Evolutionary conservation across 768 basidiomycete species (phyloP), one percentile per base, ranked within the genome.

Genomic region (Tephrocybe rancida): DNA sequence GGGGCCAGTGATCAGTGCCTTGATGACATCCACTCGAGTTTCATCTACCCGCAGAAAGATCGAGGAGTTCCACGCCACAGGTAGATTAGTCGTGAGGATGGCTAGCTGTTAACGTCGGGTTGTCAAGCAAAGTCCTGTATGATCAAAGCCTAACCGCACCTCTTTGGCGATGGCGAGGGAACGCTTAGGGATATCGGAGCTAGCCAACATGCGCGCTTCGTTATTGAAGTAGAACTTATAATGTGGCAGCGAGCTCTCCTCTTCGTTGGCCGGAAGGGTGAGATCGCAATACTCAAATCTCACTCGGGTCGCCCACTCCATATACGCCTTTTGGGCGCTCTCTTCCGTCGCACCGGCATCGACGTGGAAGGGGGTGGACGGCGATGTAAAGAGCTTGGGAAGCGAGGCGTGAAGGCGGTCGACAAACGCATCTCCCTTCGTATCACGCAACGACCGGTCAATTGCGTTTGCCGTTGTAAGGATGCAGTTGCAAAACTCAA

Each of bases 91-190:
- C 2, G 94, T 94, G 48, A 98, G 79, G 34, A 95, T 92, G 1
- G 95, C 94, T 55, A 97, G 85, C 92, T 94, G 57, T 35, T 19
- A 30, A 29, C 26, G n/a, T 45, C 30, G 48, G 50, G 27, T 56
- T 30, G 60, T 46, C 44, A 44, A 48, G 27, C 8, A n/a, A 37
- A 13, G 14, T 25, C 43, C 16, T 57, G 29, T 14, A 24, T 51
- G 18, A 13, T 32, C 13, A 47, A 14, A 22, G 6, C 6, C 21
- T 14, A 24, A 21, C 52, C 64, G 59, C 54, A 88, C 90, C 82
- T 96, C 94, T 72, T 97, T 98, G 3, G 95, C 95, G 56, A 98
- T 97, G 9, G 95, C 95, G 53, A 97, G 76, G 1, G 91, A 94
- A 39, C 95, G 80, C 70, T 92, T 95, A 5, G 94, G 93, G 49